Base-by-base conservation (phyloP, 1,284 basidiomycete genomes). In the Melampsora americana region DNA sequence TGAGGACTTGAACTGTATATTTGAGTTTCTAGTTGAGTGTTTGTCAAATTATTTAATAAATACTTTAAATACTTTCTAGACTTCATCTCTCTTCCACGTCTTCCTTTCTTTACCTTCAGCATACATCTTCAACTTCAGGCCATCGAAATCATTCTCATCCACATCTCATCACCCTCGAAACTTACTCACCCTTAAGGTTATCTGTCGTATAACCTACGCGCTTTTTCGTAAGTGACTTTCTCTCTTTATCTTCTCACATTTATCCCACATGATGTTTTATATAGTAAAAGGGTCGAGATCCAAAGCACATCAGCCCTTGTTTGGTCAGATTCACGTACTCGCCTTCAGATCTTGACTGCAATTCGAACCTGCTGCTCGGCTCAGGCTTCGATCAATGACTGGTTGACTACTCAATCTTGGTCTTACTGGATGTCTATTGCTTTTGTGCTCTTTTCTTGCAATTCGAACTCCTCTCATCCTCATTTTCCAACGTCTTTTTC, bases 401-500 rank as follows among this genome's bases (percentile, higher is more conserved):
- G 35, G 35, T 35, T 53, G 50, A 26, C 50, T 9, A 53, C 50
- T 14, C 50, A 53, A 20, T 53, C 23, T 12, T 53, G 23, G 20
- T 53, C 23, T 26, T 26, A 53, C 50, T 53, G 23, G 50, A 6
- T 14, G 7, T 53, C 16, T 53, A 53, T 53, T 26, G 50, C 18
- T 18, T 26, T 53, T 53, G 18, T 9, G 50, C 50, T 18, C 11
- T 20, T 53, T 26, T 53, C 18, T 26, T 18, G 50, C 35, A 35
- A 35, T 53, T 26, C 5, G 20, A 53, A 53, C 16, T 53, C 50
- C 18, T 20, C 50, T 53, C 50, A 20, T 53, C 1, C 50, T 53
- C 50, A 53, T 28, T n/a, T 62, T 62, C 26, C 60, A 56, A 28
- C 60, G 60, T 62, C 60, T 62, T 35, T 62, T 62, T 62, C 32